A percentile compares a stretch with the other conserved stretches of the same genome.
Conservation (phyloP, 768 basidiomycete genomes). For the Naganishia vaughanmartiniae region DNA sequence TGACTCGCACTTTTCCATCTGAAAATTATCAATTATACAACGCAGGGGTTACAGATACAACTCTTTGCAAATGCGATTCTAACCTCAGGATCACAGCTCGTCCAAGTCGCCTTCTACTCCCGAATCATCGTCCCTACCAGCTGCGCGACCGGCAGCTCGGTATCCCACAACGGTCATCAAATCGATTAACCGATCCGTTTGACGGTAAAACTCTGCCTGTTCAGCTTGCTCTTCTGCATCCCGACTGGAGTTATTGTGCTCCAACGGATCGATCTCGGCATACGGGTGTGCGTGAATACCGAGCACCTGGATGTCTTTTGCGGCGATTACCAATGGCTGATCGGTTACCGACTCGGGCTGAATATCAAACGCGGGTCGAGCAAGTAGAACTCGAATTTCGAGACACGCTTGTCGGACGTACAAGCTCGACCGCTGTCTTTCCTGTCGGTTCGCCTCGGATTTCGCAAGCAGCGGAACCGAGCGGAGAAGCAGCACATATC, state of each 20-base stretch:
- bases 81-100: constrained; percentile 13
- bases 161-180: constrained; percentile 18
- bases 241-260: constrained; percentile 5
- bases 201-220: constrained; percentile 28
- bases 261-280: constrained; percentile 11
- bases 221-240: constrained; percentile 23
- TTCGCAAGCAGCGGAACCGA: constrained; percentile 27
- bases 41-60: background rate
- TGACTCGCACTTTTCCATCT: too few species aligned
- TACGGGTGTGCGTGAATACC: background rate
- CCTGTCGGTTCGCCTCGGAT: constrained; percentile 25
- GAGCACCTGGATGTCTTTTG: constrained; percentile 1
- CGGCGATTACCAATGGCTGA: background rate
- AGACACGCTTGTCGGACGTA: constrained; percentile 26
- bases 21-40: background rate
- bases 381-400: constrained; percentile 40
- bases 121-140: constrained; percentile 18
- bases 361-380: constrained; percentile 41
- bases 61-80: background rate
- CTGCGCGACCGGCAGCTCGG: constrained; percentile 5
- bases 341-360: background rate
- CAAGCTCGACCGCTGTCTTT: constrained; percentile 11
- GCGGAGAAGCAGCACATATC: constrained; percentile 41
- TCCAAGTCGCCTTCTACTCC: constrained; percentile 13
- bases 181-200: constrained; percentile 30